Percentiles rank a stretch among this genome's conserved stretches.
Conservation (phyloP, 2,329 filamentous ascomycete genomes). For the Rhynchosporium secalis region DNA sequence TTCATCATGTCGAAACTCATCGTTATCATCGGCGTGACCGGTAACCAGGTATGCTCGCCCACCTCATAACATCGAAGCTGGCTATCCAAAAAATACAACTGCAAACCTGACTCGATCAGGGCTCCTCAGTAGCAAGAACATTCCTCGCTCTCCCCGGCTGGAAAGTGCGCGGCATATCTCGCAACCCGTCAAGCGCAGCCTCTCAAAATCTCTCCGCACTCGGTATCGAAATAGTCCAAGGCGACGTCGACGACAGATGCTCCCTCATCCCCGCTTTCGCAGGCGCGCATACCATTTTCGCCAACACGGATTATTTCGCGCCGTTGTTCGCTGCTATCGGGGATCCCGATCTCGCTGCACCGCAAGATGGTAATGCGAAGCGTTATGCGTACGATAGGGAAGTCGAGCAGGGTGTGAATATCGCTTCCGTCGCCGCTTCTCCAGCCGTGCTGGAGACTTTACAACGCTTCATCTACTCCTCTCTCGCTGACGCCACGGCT, state of each 20-base stretch:
- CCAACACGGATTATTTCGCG: constrained; percentile 41
- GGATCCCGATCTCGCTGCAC: constrained; percentile 23
- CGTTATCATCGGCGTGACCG: constrained; percentile 41
- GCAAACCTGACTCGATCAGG: constrained; percentile 37
- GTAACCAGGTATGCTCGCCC: constrained; percentile 31
- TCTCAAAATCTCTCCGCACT: constrained; percentile 43
- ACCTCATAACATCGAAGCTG: too few species aligned
- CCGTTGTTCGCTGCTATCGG: constrained; percentile 25
- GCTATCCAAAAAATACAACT: background rate
- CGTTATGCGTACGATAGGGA: constrained; percentile 34
- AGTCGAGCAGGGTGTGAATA: constrained; percentile 38
- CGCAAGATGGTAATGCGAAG: constrained; percentile 27
- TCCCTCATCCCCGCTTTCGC: constrained; percentile 39
- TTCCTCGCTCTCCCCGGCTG: constrained; percentile 47
- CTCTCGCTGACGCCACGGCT: constrained; percentile 37
- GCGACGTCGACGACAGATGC: constrained; percentile 28
- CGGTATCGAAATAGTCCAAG: constrained; percentile 47
- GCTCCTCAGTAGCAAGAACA: constrained; percentile 47
- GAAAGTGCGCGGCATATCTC: constrained; percentile 49
- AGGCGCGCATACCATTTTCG: constrained; percentile 44
- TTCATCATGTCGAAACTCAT: constrained; percentile 36
- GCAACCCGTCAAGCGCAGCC: constrained; percentile 45
- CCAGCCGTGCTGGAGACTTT: constrained; percentile 32
- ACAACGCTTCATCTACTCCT: constrained; percentile 30
- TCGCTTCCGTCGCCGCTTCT: constrained; percentile 39